A percentile compares a stretch with the other conserved stretches of the same genome.
These are phyloP conservation scores for Candida tunisiensis DNA, from an alignment of 1,139 yeast species.

Conservation along the genomic window DNA sequence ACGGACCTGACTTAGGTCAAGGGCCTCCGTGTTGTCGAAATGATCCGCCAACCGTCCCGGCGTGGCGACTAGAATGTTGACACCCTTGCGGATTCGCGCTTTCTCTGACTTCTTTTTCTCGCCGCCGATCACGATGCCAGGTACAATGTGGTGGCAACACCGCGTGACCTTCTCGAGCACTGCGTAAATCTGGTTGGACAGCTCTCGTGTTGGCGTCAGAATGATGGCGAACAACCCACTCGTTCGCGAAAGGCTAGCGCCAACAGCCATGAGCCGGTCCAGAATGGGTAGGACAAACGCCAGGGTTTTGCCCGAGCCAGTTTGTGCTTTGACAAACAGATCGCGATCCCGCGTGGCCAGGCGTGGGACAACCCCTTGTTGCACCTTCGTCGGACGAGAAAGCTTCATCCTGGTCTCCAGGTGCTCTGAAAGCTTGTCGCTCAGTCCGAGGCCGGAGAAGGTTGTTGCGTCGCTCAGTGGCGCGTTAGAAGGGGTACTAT, in stretches of 20 bases:
- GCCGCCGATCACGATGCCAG: constrained; percentile 90
- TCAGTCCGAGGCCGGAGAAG: constrained; percentile 58
- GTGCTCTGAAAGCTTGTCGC: constrained; percentile 34
- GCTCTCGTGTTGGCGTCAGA: constrained; percentile 83
- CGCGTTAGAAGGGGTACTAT: constrained; percentile 60
- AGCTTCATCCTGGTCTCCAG: constrained; percentile 42
- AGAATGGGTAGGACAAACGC: constrained; percentile 78
- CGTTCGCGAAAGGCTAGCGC: constrained; percentile 38
- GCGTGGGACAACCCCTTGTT: constrained; percentile 65
- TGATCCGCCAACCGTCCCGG: constrained; percentile 91
- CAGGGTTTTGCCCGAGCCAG: constrained; percentile 90
- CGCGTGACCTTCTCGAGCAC: constrained; percentile 53
- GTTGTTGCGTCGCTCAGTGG: constrained; percentile 54
- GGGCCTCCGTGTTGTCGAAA: constrained; percentile 66
- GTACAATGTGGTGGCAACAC: constrained; percentile 71
- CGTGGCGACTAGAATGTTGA: constrained; percentile 75
- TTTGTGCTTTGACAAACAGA: constrained; percentile 80
- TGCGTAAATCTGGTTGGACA: constrained; percentile 80
- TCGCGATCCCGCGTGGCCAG: constrained; percentile 37
- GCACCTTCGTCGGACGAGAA: constrained; percentile 70
- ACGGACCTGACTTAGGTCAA: constrained; percentile 56
- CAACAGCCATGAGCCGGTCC: constrained; percentile 48
- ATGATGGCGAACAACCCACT: constrained; percentile 81
- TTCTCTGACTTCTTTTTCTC: constrained; percentile 88
- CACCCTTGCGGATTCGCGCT: constrained; percentile 81